These are phyloP conservation scores for Solanum verrucosum DNA, from an alignment of 257 asterid species.

Conservation along the genomic window DNA sequence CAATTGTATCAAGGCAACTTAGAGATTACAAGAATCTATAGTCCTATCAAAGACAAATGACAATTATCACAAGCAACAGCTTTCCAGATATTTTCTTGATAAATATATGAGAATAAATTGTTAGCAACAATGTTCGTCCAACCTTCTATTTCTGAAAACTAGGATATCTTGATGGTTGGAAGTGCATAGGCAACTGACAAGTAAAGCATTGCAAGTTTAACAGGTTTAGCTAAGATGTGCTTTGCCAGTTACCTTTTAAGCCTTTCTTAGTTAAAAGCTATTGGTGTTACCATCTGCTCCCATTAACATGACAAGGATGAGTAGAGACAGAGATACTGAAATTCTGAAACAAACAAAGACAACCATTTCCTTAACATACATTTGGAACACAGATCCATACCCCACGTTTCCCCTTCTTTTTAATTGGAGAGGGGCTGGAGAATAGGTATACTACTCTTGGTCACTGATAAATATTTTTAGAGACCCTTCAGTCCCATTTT, in stretches of 20 bases:
- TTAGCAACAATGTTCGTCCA: background rate
- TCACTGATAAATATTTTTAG: background rate
- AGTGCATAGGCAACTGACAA: background rate
- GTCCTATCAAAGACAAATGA: background rate
- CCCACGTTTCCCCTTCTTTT: background rate
- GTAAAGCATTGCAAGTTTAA: background rate
- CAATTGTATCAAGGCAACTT: background rate
- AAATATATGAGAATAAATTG: background rate
- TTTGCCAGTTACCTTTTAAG: background rate
- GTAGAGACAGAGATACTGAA: background rate
- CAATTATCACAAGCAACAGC: background rate
- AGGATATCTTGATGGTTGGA: background rate
- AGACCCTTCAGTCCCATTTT: background rate
- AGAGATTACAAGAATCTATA: background rate
- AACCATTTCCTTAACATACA: background rate
- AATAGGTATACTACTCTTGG: background rate
- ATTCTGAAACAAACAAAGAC: background rate
- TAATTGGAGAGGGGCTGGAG: background rate
- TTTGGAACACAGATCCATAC: background rate
- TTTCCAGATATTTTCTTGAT: background rate
- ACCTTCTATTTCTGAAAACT: background rate
- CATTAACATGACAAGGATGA: background rate
- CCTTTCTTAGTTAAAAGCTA: background rate
- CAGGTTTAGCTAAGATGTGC: background rate
- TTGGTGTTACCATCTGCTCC: background rate